phyloP scores from a whole-genome alignment of 2,329 filamentous ascomycete genomes.

The Herpotrichia juniperi region DNA sequence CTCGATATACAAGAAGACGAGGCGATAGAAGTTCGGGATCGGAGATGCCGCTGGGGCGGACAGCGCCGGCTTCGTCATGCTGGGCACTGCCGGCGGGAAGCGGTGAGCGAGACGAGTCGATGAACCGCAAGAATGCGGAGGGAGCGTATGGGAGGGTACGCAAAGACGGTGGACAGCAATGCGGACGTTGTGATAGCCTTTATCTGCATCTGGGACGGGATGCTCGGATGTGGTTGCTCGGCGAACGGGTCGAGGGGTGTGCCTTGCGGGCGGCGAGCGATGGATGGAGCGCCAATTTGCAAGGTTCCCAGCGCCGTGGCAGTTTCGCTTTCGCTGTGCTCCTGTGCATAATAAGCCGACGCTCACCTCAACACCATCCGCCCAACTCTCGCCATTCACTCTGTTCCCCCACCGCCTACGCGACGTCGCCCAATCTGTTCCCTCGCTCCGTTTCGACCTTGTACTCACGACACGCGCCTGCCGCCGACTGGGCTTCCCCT shows the following conservation, averaged over 20 bases:
- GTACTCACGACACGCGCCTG: too few species aligned
- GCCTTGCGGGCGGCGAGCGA: too few species aligned
- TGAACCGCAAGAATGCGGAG: not conserved
- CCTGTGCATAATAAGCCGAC: too few species aligned
- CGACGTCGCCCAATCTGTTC: too few species aligned
- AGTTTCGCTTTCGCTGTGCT: too few species aligned
- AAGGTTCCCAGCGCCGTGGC: too few species aligned
- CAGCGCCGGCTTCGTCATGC: slow-evolving; percentile 16
- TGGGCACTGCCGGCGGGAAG: not conserved
- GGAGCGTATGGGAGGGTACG: not conserved
- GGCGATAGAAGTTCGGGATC: slow-evolving; percentile 67
- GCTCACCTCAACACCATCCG: too few species aligned
- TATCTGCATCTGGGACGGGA: not conserved
- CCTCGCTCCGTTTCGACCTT: too few species aligned
- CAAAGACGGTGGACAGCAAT: not conserved
- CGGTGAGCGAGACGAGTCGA: slow-evolving; percentile 1
- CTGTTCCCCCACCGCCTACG: too few species aligned
- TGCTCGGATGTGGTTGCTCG: not conserved
- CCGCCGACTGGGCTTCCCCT: too few species aligned
- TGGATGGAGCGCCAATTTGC: too few species aligned
- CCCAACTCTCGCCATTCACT: too few species aligned
- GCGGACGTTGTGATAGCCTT: not conserved
- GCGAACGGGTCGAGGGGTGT: not conserved
- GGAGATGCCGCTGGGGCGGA: slow-evolving; percentile 36
- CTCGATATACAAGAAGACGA: slow-evolving; percentile 80